Evolutionary conservation across 352 stramenopile genomes (phyloP).

Genomic region (Phytopythium boreale): DNA sequence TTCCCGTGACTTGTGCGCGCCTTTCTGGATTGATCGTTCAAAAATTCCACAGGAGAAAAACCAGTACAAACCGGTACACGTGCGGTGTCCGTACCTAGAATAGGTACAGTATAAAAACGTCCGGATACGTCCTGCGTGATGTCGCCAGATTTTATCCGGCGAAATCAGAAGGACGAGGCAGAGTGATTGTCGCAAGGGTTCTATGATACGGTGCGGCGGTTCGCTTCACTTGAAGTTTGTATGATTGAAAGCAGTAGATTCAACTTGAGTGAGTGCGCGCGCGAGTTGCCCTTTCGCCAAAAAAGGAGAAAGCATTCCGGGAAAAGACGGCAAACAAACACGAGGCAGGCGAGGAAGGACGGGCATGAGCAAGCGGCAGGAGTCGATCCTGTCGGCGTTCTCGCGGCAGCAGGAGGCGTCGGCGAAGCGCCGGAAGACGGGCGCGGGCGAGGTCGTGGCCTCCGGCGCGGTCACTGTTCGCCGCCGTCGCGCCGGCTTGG

Average conservation of each 20-base stretch:
- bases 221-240: conserved; percentile 1
- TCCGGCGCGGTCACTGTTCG: conserved; percentile 7
- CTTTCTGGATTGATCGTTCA: neutral
- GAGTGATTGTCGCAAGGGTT: neutral
- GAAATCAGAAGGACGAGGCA: neutral
- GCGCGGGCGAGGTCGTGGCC: neutral
- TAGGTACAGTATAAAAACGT: neutral
- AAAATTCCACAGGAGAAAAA: neutral
- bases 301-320: neutral
- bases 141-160: conserved; percentile 1
- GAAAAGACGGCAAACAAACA: neutral
- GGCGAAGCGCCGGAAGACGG: conserved; percentile 25
- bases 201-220: too few species aligned
- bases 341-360: neutral
- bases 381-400: conserved; percentile 42
- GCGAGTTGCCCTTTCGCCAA: neutral
- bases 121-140: neutral
- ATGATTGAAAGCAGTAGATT: neutral
- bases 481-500: conserved; percentile 6
- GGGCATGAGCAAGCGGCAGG: conserved; percentile 43
- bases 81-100: neutral
- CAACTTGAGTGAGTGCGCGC: neutral
- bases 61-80: neutral
- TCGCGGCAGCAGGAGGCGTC: conserved; percentile 26
- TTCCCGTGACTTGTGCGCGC: neutral